Evolutionary conservation across 2,329 filamentous ascomycete species (phyloP), one percentile per base, ranked within the genome.

Genomic region (Teratosphaeria destructans): DNA sequence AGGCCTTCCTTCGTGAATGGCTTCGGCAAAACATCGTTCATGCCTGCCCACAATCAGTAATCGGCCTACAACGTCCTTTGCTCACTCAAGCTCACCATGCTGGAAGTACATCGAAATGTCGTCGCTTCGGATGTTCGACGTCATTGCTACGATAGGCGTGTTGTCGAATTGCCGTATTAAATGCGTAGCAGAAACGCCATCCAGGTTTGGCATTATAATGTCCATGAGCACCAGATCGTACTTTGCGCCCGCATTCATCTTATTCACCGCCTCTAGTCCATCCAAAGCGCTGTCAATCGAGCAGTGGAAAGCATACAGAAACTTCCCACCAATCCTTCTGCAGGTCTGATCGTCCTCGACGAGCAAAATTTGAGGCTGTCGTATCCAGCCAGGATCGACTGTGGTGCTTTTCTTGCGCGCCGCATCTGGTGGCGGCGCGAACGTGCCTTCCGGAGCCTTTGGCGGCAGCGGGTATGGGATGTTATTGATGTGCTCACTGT

Each of bases 91-190:
- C 87, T 79, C 82, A 94, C 92, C 94, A 76, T 95, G 92, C 68
- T 93, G 87, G 77, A 96, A 97, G 72, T 99, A 99, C 77, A 95
- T 92, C 58, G 93, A 89, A 62, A 97, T 95, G 72, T 99, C 94
- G 69, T 96, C 93, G 62, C 90, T 92, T 64, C 94, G 85, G 64
- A 99, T 97, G 71, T 97, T 99, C 3, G 93, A 96, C 3, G 94
- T 99, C 94, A 99, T 97, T 54, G 94, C 94, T 60, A 99, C 90
- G 68, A 99, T 95, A 0, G 94, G 94, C 23, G 89, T 86, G 43
- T 85, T 84, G 64, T 91, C 86, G 63, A 93, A 90, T 70, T 96
- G 89, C 57, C 93, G 85, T 65, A 99, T 96, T 63, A 96, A 85
- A 69, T 94, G 89, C 60, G 91, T 96, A 2, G 94, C 93, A 16